A percentile compares a stretch with the other conserved stretches of the same genome.
These are phyloP conservation scores for Trypanosoma platydactyli DNA, from an alignment of 208 protist species.

Conservation along the genomic window DNA sequence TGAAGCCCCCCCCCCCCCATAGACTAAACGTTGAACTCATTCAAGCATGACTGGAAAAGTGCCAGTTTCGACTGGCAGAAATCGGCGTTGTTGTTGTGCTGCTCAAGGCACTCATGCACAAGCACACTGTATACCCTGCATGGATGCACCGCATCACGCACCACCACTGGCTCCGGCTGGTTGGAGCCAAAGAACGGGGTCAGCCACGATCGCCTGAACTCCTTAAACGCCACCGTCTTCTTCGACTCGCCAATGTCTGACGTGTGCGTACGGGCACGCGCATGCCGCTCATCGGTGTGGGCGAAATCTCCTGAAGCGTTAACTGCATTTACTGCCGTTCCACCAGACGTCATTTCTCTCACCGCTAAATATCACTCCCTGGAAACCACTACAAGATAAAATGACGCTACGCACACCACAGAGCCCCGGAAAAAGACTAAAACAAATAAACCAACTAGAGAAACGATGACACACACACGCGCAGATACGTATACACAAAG, in stretches of 20 bases:
- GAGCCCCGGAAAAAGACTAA: neutral
- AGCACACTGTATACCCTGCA: slow-evolving; percentile 61
- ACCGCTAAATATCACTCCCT: no score
- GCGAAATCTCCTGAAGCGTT: neutral
- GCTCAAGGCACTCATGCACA: slow-evolving; percentile 67
- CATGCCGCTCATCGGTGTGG: slow-evolving; percentile 19
- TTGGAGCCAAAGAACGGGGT: slow-evolving; percentile 83
- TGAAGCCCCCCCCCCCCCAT: neutral
- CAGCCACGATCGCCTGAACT: slow-evolving; percentile 58
- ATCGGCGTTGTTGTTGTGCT: slow-evolving; percentile 55
- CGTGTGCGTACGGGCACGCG: slow-evolving; percentile 41
- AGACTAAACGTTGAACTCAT: slow-evolving; percentile 57
- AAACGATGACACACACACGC: neutral
- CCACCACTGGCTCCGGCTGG: slow-evolving; percentile 42
- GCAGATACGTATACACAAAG: no score
- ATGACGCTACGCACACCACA: no score
- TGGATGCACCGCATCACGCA: slow-evolving; percentile 35
- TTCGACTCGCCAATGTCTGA: slow-evolving; percentile 34
- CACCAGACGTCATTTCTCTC: no score
- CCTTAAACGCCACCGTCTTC: slow-evolving; percentile 38
- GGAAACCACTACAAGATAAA: no score
- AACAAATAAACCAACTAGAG: slow-evolving; percentile 4
- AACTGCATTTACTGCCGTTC: no score
- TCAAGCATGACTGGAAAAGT: slow-evolving; percentile 69
- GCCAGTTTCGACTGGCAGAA: slow-evolving; percentile 71